Evolutionary conservation across 805 yeast species (phyloP), one percentile per base, ranked within the genome.

Genomic region (Candida xyloterini): DNA sequence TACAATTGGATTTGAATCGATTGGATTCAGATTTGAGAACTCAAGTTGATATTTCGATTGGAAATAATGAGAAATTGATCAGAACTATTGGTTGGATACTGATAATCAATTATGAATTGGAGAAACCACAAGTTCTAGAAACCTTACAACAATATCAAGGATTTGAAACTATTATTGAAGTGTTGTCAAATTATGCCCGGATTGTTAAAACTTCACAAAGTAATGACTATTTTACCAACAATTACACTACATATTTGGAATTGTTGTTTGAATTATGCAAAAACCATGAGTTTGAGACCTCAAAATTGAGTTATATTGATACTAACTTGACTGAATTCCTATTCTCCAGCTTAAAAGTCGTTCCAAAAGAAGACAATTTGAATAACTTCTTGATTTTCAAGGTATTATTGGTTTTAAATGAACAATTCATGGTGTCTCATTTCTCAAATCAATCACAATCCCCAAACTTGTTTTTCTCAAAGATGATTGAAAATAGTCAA

Each of bases 391-490:
- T 85, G 27, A 79, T 82, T 45, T 80, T 89, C 65, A 81, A 79
- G 52, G 65, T 86, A 11, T 60, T 90, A 10, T 65, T 90, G 27
- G 80, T 88, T 1, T 66, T 90, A 18, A 90, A 90, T 61, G 96
- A 90, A 57, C 96, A 90, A 61, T 90, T 78, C 60, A 78, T 90
- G 81, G 82, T 87, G 27, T 65, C 76, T 46, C 68, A 50, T 59
- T 71, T 49, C 52, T 70, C 54, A 60, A 4, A 52, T 58, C 26
- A 38, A 48, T 7, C 25, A 21, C 6, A 20, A 16, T 1, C 41
- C 39, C 10, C 42, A 33, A 75, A 79, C 51, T 74, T 73, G 42
- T 82, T 85, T 2, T 76, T 84, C 52, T 67, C 71, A 4, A 71
- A 74, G 3, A 57, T 90, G 39, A 63, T 73, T 27, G 56, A 62